Percentiles rank a stretch among this genome's conserved stretches.
phyloP scores from a whole-genome alignment of 257 asterid genomes.

The Salvia rosmarinus region DNA sequence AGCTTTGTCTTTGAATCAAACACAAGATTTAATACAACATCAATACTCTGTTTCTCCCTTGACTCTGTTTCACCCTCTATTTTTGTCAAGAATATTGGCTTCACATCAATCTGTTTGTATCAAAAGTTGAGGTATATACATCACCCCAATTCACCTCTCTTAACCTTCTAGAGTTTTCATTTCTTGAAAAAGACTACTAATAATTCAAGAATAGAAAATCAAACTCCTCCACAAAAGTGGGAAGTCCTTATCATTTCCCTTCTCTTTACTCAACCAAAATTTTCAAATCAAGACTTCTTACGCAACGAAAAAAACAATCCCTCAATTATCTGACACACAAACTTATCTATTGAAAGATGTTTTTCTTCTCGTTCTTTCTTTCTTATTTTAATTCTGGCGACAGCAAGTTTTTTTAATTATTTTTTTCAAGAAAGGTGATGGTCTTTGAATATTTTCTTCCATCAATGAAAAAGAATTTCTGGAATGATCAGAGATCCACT shows the following conservation, averaged over 20 bases:
- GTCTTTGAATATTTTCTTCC: slow-evolving; percentile 25
- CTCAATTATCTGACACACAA: slow-evolving; percentile 14
- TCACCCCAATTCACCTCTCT: neutral
- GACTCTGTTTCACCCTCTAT: neutral
- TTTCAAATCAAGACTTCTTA: neutral
- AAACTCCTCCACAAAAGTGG: slow-evolving; percentile 26
- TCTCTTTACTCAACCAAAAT: neutral
- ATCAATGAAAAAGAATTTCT: slow-evolving; percentile 39
- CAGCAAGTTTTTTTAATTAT: slow-evolving; percentile 26
- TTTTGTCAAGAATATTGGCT: neutral
- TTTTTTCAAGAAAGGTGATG: slow-evolving; percentile 19
- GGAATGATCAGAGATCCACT: slow-evolving; percentile 58
- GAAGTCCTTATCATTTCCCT: slow-evolving; percentile 33
- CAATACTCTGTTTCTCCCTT: neutral
- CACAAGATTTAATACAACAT: slow-evolving; percentile 7
- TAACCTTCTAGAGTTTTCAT: neutral
- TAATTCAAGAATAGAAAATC: neutral
- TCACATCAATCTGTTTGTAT: neutral
- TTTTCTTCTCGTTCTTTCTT: neutral
- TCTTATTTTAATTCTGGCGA: slow-evolving; percentile 3
- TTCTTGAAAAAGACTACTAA: slow-evolving; percentile 2
- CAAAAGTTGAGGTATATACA: neutral
- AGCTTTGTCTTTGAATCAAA: slow-evolving; percentile 7
- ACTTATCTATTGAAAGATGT: neutral
- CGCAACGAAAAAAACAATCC: slow-evolving; percentile 4